A percentile compares a stretch with the other conserved stretches of the same genome.
These are phyloP conservation scores for Calamus simplicifolius DNA, from an alignment of 176 grass and related monocot genomes.

Conservation along the genomic window DNA sequence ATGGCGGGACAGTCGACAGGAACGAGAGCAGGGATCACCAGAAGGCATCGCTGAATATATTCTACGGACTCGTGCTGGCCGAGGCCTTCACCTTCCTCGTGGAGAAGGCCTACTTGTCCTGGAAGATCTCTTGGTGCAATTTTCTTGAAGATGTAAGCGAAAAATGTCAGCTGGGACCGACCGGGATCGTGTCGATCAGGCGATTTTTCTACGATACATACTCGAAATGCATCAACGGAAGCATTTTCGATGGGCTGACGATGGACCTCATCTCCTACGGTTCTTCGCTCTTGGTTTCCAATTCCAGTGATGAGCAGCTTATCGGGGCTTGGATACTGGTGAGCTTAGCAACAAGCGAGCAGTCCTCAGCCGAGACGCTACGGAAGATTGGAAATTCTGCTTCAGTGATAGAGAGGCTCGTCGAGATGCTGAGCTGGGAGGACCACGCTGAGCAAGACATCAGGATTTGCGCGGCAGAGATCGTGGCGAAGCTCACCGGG, in stretches of 20 bases:
- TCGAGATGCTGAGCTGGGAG: conserved; percentile 58
- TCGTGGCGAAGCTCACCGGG: conserved; percentile 40
- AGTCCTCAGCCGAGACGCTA: conserved; percentile 22
- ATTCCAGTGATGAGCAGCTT: conserved; percentile 62
- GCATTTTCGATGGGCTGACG: conserved; percentile 68
- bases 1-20: not conserved
- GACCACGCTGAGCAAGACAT: conserved; percentile 35
- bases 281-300: conserved; percentile 40
- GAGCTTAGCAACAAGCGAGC: conserved; percentile 17
- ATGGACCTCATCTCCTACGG: conserved; percentile 66
- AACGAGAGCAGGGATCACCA: too few relatives aligned
- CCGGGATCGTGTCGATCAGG: conserved; percentile 37
- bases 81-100: too few relatives aligned
- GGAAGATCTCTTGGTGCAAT: too few relatives aligned
- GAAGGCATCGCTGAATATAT: too few relatives aligned
- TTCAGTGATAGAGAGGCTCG: conserved; percentile 24
- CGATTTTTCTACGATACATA: conserved; percentile 69
- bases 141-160: too few relatives aligned
- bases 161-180: conserved; percentile 20
- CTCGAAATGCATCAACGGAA: conserved; percentile 39
- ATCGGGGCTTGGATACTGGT: conserved; percentile 48
- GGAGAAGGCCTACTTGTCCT: too few relatives aligned
- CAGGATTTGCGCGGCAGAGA: conserved; percentile 27
- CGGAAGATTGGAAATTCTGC: conserved; percentile 38
- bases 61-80: too few relatives aligned